phyloP scores from a whole-genome alignment of 805 yeast genomes.

The Metschnikowia henanensis region DNA sequence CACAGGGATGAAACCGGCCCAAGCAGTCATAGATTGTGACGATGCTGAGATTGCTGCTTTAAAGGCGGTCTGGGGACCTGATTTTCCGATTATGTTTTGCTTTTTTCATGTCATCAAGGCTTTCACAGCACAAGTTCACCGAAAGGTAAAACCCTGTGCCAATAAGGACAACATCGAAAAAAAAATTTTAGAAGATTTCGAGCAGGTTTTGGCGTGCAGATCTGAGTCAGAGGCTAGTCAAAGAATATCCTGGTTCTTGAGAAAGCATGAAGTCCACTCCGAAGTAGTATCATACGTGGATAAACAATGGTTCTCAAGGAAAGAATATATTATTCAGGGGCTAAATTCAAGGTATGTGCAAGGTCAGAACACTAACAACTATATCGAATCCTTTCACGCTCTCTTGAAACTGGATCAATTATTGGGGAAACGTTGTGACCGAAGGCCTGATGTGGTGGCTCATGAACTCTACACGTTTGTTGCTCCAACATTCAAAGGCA shows the following conservation, averaged over 20 bases:
- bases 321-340: background rate
- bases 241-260: background rate
- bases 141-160: background rate
- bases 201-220: background rate
- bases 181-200: background rate
- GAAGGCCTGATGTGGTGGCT: background rate
- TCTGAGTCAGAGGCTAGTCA: background rate
- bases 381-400: background rate
- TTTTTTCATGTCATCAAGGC: background rate
- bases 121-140: background rate
- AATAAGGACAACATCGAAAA: background rate
- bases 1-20: background rate
- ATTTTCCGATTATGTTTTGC: background rate
- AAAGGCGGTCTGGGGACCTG: background rate
- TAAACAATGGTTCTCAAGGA: background rate
- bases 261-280: background rate
- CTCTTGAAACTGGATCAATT: background rate
- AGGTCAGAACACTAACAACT: background rate
- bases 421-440: background rate
- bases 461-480: background rate
- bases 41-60: background rate
- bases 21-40: conserved; percentile 1
- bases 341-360: background rate
- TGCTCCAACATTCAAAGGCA: background rate
- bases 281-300: background rate